phyloP scores from a whole-genome alignment of 805 yeast species.

The Vanderwaltozyma yarrowii region DNA sequence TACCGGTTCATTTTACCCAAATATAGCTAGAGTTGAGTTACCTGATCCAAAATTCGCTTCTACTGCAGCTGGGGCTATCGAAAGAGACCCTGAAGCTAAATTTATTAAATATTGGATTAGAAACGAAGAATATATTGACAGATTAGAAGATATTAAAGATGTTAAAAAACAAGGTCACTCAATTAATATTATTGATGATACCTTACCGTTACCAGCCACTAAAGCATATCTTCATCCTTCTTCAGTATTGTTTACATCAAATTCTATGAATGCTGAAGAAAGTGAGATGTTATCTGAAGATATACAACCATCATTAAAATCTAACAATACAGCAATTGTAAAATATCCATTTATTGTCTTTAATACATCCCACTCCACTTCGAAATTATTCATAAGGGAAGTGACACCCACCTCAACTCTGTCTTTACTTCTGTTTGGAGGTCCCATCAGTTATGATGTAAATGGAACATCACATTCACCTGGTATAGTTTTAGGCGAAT shows the following conservation, averaged over 20 bases:
- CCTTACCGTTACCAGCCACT: slow-evolving; percentile 40
- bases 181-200: slow-evolving; percentile 6
- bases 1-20: slow-evolving; percentile 78
- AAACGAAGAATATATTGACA: slow-evolving; percentile 42
- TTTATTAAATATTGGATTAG: slow-evolving; percentile 64
- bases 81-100: slow-evolving; percentile 74
- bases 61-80: slow-evolving; percentile 69
- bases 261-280: slow-evolving; percentile 20
- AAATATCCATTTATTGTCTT: slow-evolving; percentile 56
- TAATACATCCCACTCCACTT: slow-evolving; percentile 48
- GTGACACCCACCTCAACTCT: slow-evolving; percentile 71
- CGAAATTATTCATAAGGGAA: slow-evolving; percentile 61
- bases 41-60: slow-evolving; percentile 73
- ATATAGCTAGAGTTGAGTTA: slow-evolving; percentile 64
- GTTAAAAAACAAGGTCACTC: slow-evolving; percentile 3
- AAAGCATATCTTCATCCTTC: slow-evolving; percentile 85
- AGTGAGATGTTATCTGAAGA: slow-evolving; percentile 15
- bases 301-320: slow-evolving; percentile 9
- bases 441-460: slow-evolving; percentile 50
- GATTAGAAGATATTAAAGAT: slow-evolving; percentile 5
- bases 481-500: slow-evolving; percentile 75
- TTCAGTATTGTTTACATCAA: slow-evolving; percentile 54
- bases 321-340: slow-evolving; percentile 27
- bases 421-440: slow-evolving; percentile 74
- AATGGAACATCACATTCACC: slow-evolving; percentile 49